These are phyloP conservation scores for Pichia sporocuriosa DNA, from an alignment of 805 yeast species.

Conservation along the genomic window DNA sequence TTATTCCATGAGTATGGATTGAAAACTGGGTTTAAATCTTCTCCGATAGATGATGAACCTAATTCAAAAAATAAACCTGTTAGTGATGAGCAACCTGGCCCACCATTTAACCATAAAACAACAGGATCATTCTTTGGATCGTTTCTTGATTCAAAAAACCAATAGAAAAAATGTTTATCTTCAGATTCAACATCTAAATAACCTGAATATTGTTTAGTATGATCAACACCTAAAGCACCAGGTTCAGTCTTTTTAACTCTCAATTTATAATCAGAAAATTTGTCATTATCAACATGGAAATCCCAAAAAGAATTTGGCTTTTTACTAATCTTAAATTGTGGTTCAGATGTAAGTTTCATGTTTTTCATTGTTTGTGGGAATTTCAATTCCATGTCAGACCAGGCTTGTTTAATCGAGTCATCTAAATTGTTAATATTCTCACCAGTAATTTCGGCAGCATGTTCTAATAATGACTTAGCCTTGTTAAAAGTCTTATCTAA, in stretches of 20 bases:
- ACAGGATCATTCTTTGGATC: conserved; percentile 84
- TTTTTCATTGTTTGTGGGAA: conserved; percentile 52
- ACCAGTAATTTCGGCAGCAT: conserved; percentile 46
- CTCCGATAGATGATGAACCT: conserved; percentile 76
- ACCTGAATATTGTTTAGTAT: conserved; percentile 66
- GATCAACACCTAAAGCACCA: conserved; percentile 48
- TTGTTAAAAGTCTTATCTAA: conserved; percentile 6
- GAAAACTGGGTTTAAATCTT: conserved; percentile 56
- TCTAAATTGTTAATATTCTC: conserved; percentile 45
- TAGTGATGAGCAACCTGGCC: conserved; percentile 92
- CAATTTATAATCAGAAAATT: conserved; percentile 40
- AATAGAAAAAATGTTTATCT: conserved; percentile 84
- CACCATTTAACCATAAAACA: conserved; percentile 86
- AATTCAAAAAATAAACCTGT: conserved; percentile 87
- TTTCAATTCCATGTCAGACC: conserved; percentile 57
- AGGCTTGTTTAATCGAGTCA: conserved; percentile 41
- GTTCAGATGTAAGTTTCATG: conserved; percentile 44
- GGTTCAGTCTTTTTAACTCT: conserved; percentile 45
- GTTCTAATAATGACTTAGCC: conserved; percentile 24
- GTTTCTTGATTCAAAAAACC: conserved; percentile 89
- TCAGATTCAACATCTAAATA: conserved; percentile 61
- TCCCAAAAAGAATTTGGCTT: conserved; percentile 33
- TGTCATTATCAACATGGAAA: conserved; percentile 26
- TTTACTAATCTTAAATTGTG: conserved; percentile 35
- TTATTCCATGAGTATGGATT: conserved; percentile 89